Percentiles rank a stretch among this genome's conserved stretches.
Conservation (phyloP, 176 grass and related monocot genomes). For the Bromus sterilis region DNA sequence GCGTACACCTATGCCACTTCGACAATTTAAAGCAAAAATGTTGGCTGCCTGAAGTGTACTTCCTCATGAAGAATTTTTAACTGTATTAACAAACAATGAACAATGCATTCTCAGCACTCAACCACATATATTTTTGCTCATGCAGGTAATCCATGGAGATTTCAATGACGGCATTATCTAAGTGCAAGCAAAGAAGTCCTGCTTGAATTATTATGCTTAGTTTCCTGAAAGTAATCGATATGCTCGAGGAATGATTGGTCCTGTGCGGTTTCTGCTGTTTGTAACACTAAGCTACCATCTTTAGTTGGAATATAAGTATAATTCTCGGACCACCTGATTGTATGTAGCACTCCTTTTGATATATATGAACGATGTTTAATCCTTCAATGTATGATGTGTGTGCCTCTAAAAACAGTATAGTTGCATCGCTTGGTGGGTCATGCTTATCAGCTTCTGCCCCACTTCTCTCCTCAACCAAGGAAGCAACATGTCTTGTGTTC, state of each 20-base stretch:
- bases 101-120: neutral
- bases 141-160: slow-evolving; percentile 78
- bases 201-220: slow-evolving; percentile 77
- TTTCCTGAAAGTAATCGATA: neutral
- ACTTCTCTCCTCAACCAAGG: slow-evolving; percentile 77
- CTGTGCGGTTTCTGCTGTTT: neutral
- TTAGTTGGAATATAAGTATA: neutral
- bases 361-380: too few relatives aligned
- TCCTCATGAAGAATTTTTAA: neutral
- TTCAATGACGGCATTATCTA: slow-evolving; percentile 93
- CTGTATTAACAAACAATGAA: neutral
- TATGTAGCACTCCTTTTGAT: slow-evolving; percentile 7
- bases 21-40: neutral
- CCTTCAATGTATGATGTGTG: too few relatives aligned
- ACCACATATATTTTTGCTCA: neutral
- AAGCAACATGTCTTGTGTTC: slow-evolving; percentile 65
- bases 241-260: neutral
- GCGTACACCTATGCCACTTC: too few relatives aligned
- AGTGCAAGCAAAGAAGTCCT: slow-evolving; percentile 88
- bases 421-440: slow-evolving; percentile 83
- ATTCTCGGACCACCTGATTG: neutral
- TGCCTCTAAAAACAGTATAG: too few relatives aligned
- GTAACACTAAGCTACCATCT: neutral
- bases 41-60: neutral
- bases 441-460: slow-evolving; percentile 62